Percentiles rank a stretch among this genome's conserved stretches.
These are phyloP conservation scores for Calendula officinalis DNA, from an alignment of 129 eudicot species.

Conservation along the genomic window DNA sequence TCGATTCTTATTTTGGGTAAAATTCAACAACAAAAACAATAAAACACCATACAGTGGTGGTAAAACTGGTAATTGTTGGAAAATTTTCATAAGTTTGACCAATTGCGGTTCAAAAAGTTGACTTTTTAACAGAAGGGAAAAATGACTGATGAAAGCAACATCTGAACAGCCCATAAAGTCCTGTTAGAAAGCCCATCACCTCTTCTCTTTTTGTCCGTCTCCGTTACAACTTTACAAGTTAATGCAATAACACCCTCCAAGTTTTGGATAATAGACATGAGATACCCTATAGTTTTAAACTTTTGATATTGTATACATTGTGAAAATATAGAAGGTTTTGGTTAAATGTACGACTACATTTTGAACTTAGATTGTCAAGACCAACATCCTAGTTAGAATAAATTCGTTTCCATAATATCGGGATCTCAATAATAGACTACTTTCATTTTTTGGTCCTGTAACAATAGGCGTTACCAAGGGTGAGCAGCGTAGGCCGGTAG, in stretches of 20 bases:
- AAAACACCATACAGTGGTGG: neutral
- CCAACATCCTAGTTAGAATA: too few species aligned
- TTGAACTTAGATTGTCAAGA: too few species aligned
- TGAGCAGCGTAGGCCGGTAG: too few species aligned
- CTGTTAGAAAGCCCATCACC: slow-evolving; percentile 26
- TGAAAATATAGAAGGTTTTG: neutral
- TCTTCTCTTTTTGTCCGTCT: slow-evolving; percentile 14
- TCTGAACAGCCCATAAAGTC: slow-evolving; percentile 29
- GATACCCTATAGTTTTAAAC: neutral
- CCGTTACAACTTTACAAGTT: neutral
- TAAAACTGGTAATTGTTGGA: slow-evolving; percentile 6
- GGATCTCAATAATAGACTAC: too few species aligned
- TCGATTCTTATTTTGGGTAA: neutral
- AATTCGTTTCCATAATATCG: too few species aligned
- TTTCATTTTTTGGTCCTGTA: too few species aligned
- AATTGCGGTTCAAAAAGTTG: slow-evolving; percentile 9
- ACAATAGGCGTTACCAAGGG: too few species aligned
- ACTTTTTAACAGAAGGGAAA: slow-evolving; percentile 5
- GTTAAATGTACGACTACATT: neutral
- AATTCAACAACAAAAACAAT: neutral
- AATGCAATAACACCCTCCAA: slow-evolving; percentile 12
- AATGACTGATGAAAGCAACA: slow-evolving; percentile 17
- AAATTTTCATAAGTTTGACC: slow-evolving; percentile 8
- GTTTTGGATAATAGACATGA: slow-evolving; percentile 9
- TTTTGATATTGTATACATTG: slow-evolving; percentile 16